Evolutionary conservation across 2,329 filamentous ascomycete genomes (phyloP).

Genomic region (Triangularia verruculosa): DNA sequence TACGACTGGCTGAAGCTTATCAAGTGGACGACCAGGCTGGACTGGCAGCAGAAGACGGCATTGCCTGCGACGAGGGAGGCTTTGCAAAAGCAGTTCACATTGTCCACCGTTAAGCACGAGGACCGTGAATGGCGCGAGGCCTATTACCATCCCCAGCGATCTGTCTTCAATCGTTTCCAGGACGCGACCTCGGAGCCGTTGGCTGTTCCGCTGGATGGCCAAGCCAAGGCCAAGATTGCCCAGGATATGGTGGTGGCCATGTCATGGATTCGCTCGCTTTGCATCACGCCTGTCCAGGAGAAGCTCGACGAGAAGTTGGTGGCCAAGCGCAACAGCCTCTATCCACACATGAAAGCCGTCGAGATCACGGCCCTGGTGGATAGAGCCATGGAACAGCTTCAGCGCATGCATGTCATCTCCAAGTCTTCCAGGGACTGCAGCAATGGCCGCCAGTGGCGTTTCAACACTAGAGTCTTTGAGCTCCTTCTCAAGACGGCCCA

Average conservation of each 20-base stretch:
- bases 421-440: constrained; percentile 57
- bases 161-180: constrained; percentile 57
- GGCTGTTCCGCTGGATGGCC: constrained; percentile 33
- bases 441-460: constrained; percentile 59
- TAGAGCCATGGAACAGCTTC: constrained; percentile 47
- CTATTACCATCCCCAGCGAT: constrained; percentile 54
- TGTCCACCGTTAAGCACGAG: constrained; percentile 36
- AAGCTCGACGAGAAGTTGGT: constrained; percentile 50
- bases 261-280: constrained; percentile 60
- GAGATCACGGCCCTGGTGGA: constrained; percentile 46
- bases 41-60: constrained; percentile 40
- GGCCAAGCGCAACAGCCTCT: constrained; percentile 51
- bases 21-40: constrained; percentile 60
- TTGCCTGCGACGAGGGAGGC: constrained; percentile 47
- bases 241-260: constrained; percentile 44
- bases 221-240: constrained; percentile 4
- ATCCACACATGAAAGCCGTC: constrained; percentile 32
- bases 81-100: constrained; percentile 43
- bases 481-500: constrained; percentile 56
- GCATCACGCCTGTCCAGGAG: constrained; percentile 48
- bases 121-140: constrained; percentile 51
- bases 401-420: constrained; percentile 53
- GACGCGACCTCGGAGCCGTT: constrained; percentile 50
- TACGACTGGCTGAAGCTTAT: constrained; percentile 69
- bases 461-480: constrained; percentile 57